Conservation (phyloP, 352 stramenopile species). For the Peronospora belbahrii region DNA sequence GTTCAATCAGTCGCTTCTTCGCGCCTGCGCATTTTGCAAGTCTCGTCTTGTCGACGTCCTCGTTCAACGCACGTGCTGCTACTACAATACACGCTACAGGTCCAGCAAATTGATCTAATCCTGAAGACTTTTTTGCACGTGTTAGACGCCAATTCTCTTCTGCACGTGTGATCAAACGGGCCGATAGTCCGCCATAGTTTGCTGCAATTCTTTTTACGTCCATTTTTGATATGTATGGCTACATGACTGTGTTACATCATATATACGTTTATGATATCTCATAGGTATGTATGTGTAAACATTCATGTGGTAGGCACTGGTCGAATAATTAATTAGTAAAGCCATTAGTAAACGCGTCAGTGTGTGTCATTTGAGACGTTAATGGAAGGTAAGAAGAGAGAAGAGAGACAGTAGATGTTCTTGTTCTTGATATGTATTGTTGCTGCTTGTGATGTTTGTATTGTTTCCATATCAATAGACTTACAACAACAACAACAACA, state of each 20-base stretch:
- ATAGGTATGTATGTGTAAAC: slow-evolving; percentile 3
- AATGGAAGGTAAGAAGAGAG: slow-evolving; percentile 15
- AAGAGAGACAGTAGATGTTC: slow-evolving; percentile 6
- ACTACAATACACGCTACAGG: slow-evolving; percentile 63
- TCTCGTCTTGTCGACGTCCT: slow-evolving; percentile 38
- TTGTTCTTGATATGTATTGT: neutral
- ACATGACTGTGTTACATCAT: neutral
- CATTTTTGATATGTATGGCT: slow-evolving; percentile 22
- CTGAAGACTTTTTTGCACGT: slow-evolving; percentile 33
- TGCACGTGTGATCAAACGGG: slow-evolving; percentile 37
- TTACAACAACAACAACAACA: too few species aligned
- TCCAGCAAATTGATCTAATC: slow-evolving; percentile 29
- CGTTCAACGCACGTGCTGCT: slow-evolving; percentile 39
- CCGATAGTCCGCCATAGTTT: slow-evolving; percentile 50
- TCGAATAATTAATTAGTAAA: too few species aligned
- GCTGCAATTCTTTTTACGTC: slow-evolving; percentile 39
- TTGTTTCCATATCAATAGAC: too few species aligned
- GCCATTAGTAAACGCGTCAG: too few species aligned
- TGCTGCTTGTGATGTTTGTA: neutral
- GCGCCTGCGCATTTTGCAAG: slow-evolving; percentile 36
- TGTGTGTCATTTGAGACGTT: neutral
- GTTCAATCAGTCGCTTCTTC: slow-evolving; percentile 35
- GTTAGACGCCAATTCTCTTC: slow-evolving; percentile 49
- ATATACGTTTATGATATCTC: slow-evolving; percentile 2
- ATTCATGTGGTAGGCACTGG: neutral